Conservation (phyloP, 257 asterid genomes). For the Salvia rosmarinus region DNA sequence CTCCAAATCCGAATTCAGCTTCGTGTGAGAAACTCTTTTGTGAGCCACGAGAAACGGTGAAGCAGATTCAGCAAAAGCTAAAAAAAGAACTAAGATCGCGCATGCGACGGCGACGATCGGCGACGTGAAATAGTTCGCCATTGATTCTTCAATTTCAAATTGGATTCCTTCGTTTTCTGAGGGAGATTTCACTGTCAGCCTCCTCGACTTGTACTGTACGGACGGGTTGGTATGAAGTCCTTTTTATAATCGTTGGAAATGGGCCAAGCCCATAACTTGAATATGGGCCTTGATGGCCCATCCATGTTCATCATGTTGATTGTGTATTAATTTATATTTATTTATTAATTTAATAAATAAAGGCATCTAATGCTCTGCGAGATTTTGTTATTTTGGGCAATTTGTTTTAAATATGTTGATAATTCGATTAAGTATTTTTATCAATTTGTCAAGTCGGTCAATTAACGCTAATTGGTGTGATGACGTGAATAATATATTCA, state of each 20-base stretch:
- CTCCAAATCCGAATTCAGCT: slow-evolving; percentile 48
- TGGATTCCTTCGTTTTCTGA: neutral
- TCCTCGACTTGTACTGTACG: slow-evolving; percentile 20
- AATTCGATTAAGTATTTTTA: too few relatives aligned
- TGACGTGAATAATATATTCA: too few relatives aligned
- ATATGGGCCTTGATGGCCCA: slow-evolving; percentile 29
- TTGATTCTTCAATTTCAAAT: slow-evolving; percentile 29
- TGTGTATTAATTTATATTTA: neutral
- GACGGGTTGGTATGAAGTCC: neutral
- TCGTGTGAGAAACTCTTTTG: slow-evolving; percentile 46
- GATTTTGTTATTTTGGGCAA: too few relatives aligned
- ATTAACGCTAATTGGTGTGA: too few relatives aligned
- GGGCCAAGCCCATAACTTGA: slow-evolving; percentile 12
- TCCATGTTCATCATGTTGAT: neutral
- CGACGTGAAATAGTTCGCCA: slow-evolving; percentile 36
- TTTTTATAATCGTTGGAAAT: neutral
- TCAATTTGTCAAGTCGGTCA: too few relatives aligned
- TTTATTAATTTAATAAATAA: neutral
- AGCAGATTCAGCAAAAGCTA: slow-evolving; percentile 34
- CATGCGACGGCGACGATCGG: slow-evolving; percentile 32
- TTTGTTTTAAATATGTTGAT: too few relatives aligned
- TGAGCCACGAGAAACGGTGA: slow-evolving; percentile 60
- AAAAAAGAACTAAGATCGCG: slow-evolving; percentile 29
- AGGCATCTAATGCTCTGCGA: neutral
- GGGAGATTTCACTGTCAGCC: slow-evolving; percentile 15